phyloP scores from a whole-genome alignment of 2,329 filamentous ascomycete genomes.

The Plenodomus biglobosus region DNA sequence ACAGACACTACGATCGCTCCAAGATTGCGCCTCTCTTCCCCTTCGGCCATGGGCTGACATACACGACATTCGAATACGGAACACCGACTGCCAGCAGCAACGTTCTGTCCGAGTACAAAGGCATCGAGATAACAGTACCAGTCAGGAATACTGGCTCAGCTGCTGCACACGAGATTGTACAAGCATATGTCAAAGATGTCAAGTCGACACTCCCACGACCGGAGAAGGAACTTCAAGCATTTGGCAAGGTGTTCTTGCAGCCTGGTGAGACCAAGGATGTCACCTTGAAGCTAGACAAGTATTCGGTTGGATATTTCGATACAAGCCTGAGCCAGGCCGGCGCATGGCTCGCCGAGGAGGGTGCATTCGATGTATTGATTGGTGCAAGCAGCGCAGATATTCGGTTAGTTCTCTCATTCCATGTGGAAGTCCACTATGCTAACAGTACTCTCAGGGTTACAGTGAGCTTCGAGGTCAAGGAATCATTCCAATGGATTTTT shows the following conservation, averaged over 20 bases:
- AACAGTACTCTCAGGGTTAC: conserved; percentile 45
- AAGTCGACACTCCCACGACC: conserved; percentile 65
- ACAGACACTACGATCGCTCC: conserved; percentile 69
- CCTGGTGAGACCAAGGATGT: conserved; percentile 43
- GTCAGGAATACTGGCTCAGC: conserved; percentile 60
- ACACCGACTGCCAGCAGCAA: conserved; percentile 55
- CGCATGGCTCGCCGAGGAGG: conserved; percentile 68
- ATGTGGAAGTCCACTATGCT: conserved; percentile 2
- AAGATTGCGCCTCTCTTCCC: conserved; percentile 65
- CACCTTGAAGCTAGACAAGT: conserved; percentile 45
- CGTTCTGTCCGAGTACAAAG: conserved; percentile 51
- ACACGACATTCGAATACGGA: conserved; percentile 70
- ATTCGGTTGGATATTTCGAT: conserved; percentile 63
- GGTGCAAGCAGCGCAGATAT: conserved; percentile 66
- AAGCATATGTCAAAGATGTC: conserved; percentile 67
- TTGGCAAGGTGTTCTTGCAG: conserved; percentile 51
- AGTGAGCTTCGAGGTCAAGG: conserved; percentile 60
- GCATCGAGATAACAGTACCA: conserved; percentile 52
- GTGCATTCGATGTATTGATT: conserved; percentile 61
- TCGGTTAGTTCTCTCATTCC: conserved; percentile 53
- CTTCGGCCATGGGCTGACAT: conserved; percentile 78
- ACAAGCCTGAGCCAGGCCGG: conserved; percentile 50
- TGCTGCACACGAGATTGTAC: conserved; percentile 65
- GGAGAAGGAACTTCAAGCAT: conserved; percentile 70
- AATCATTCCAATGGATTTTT: conserved; percentile 68